Base-by-base conservation (phyloP, 306 rosid genomes). In the Begonia fuchsioides region DNA sequence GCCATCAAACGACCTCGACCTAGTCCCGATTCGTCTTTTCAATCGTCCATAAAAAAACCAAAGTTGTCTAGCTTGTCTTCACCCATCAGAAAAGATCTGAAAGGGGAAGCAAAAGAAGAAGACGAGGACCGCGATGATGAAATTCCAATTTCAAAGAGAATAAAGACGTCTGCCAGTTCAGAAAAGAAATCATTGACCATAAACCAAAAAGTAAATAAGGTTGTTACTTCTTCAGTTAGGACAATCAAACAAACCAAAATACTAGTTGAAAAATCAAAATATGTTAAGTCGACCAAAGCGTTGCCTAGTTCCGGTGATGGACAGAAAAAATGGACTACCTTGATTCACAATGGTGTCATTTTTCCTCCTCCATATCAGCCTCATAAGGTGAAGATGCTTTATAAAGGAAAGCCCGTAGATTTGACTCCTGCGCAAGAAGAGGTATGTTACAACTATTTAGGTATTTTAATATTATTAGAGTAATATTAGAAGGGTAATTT, bases 301-400 rank as follows among this genome's bases (percentile, higher is more conserved):
- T 76, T 66, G 55, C 98, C 98, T 9, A 72, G 93, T 68, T 68
- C 94, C 41, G 93, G 95, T 20, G 96, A 92, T 62, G 96, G 98
- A 50, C 96, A 79, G 86, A 82, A 80, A 73, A 92, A 92, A 58
- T 92, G 98, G 98, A 75, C 88, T 39, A 79, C 83, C 47, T 70
- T 92, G 77, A 72, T 72, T 59, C 98, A 92, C 76, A 85, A 68
- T 66, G 98, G 98, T 72, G 88, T 92, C 58, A 92, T 92, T 64
- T 92, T 92, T 53, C 98, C 98, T 49, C 98, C 96, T 55, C 61
- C 83, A 12, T 92, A 92, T 68, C 61, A 66, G 60, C 71, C 80
- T 52, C 98, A 92, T 57, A 78, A 86, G 49, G 60, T 86, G 44
- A 86, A 82, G 74, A 73, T 92, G 72, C 76, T 77, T 8, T 86